Percentiles rank a stretch among this genome's conserved stretches.
phyloP scores from a whole-genome alignment of 1,139 yeast species.

The Scheffersomyces parashehatae region DNA sequence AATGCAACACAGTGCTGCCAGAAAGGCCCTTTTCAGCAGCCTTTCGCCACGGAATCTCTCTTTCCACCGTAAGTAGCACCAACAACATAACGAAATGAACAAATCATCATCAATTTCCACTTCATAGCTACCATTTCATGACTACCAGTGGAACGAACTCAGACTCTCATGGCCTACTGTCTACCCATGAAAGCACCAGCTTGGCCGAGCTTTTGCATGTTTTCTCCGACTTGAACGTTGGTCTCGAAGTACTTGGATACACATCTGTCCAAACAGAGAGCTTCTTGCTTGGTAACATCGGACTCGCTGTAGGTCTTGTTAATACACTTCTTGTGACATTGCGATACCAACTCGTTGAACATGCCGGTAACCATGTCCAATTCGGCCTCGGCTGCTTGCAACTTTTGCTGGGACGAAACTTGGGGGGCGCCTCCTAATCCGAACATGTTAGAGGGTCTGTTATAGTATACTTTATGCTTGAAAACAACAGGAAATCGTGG shows the following conservation, averaged over 20 bases:
- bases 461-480: no score
- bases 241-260: constrained; percentile 96
- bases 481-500: background rate
- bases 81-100: no score
- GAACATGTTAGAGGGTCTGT: constrained; percentile 38
- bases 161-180: constrained; percentile 20
- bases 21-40: no score
- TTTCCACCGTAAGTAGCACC: no score
- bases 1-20: no score
- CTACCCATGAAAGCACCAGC: constrained; percentile 54
- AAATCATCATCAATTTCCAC: no score
- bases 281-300: constrained; percentile 80
- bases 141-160: no score
- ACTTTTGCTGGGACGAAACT: constrained; percentile 70
- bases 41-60: no score
- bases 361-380: constrained; percentile 95
- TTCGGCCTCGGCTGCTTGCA: constrained; percentile 82
- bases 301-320: constrained; percentile 65
- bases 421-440: constrained; percentile 89
- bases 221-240: constrained; percentile 93
- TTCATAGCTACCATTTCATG: no score
- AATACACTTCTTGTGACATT: constrained; percentile 91
- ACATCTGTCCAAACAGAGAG: constrained; percentile 94
- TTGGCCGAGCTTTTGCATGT: constrained; percentile 76
- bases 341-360: constrained; percentile 84